Percentiles rank a stretch among this genome's conserved stretches.
Evolutionary conservation across 2,329 filamentous ascomycete species (phyloP).

Genomic region (Tolypocladium amazonense): DNA sequence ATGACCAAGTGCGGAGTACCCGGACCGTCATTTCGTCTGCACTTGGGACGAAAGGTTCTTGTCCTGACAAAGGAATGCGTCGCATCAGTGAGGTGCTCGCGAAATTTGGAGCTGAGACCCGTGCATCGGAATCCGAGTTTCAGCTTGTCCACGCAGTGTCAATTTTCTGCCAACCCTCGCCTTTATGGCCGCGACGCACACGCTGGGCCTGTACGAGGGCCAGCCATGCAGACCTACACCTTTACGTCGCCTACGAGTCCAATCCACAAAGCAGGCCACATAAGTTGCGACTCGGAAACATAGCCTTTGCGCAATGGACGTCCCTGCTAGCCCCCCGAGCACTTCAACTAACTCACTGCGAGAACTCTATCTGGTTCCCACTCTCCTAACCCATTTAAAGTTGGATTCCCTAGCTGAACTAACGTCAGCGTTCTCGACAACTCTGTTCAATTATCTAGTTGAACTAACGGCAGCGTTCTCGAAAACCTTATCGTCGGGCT

Average conservation of each 20-base stretch:
- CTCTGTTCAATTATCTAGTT: too few relatives aligned
- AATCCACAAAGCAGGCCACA: too few relatives aligned
- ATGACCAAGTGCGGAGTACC: too few relatives aligned
- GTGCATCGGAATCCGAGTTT: background rate
- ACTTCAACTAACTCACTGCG: too few relatives aligned
- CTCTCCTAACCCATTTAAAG: background rate
- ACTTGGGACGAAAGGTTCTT: background rate
- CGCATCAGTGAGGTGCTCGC: background rate
- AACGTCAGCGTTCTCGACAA: background rate
- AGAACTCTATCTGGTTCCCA: too few relatives aligned
- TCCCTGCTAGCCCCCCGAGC: too few relatives aligned
- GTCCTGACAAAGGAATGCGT: background rate
- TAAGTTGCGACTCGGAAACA: too few relatives aligned
- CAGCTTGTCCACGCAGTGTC: background rate
- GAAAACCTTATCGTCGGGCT: background rate
- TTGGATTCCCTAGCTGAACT: background rate
- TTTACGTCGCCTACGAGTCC: background rate
- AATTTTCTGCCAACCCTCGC: background rate
- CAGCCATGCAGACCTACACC: background rate
- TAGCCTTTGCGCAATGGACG: too few relatives aligned
- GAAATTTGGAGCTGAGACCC: background rate
- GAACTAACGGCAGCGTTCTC: too few relatives aligned
- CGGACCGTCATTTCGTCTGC: background rate
- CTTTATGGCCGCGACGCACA: background rate
- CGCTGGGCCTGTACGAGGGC: background rate